Evolutionary conservation across 805 yeast species (phyloP), one percentile per base, ranked within the genome.

Genomic region (Candida insectalens): DNA sequence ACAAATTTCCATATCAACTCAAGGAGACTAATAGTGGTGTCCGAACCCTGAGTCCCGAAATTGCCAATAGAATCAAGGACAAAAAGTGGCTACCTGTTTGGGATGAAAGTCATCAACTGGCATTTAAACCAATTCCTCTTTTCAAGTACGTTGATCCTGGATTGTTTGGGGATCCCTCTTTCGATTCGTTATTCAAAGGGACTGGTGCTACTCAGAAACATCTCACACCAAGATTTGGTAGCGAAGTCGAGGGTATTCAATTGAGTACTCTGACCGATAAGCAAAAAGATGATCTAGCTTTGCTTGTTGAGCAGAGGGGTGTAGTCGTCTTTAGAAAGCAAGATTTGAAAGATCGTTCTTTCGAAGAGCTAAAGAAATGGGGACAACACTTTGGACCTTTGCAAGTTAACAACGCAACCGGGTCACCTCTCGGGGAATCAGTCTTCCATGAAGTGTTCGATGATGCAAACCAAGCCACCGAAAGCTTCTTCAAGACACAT

Each of bases 331-430:
- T 78, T 51, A 65, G 79, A 47, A 67, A 73, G 36, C 84, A 78
- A 55, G 84, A 81, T 51, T 67, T 81, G 40, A 70, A 73, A 28
- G 60, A 67, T 12, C 56, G 65, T 37, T 74, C 78, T 5, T 71
- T 74, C 4, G 61, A 57, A 21, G 69, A 63, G 44, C 55, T 58
- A 27, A 59, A 54, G 29, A 62, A 76, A 21, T 76, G 63, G 55
- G 84, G 81, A 33, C 57, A 55, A 32, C 70, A 79, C 50, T 81
- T 74, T 50, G 89, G 89, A 23, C 75, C 76, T 22, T 65, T 75
- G 40, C 88, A 81, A 53, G 66, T 77, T 39, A 88, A 81, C 50
- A 84, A 83, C 30, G 75, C 84, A 9, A 71, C 83, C 6, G 87
- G 87, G 14, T 75, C 82, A 10, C 87, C 82, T 23, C 61, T 58